A percentile compares a stretch with the other conserved stretches of the same genome.
Evolutionary conservation across 805 yeast genomes (phyloP).

Genomic region (Ogataea philodendri): DNA sequence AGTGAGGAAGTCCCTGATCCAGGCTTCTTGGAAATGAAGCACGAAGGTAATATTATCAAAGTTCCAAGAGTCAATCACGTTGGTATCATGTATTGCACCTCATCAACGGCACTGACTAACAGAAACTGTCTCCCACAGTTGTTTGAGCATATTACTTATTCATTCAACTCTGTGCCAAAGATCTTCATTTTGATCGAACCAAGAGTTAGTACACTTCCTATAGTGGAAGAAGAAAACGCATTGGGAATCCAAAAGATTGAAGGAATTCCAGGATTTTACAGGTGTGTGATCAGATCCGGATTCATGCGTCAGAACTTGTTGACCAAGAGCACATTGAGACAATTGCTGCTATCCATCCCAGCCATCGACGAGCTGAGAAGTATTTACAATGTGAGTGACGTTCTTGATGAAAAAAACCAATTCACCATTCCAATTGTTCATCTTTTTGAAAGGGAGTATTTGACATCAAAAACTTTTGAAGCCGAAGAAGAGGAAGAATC

Average conservation of each 20-base stretch:
- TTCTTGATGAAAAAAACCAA: constrained; percentile 8
- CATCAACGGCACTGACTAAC: constrained; percentile 36
- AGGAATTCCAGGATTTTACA: constrained; percentile 43
- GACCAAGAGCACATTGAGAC: constrained; percentile 21
- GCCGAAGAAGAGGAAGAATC: constrained; percentile 5
- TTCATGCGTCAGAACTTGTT: constrained; percentile 41
- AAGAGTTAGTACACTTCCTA: constrained; percentile 43
- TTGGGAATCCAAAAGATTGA: constrained; percentile 40
- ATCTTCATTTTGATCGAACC: constrained; percentile 44
- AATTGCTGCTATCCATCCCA: constrained; percentile 19
- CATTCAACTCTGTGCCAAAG: constrained; percentile 44
- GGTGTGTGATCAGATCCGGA: constrained; percentile 49
- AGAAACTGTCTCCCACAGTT: constrained; percentile 47
- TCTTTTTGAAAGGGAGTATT: constrained; percentile 27
- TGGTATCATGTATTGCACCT: constrained; percentile 42
- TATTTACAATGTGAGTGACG: constrained; percentile 10
- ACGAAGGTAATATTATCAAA: constrained; percentile 8
- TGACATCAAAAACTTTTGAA: constrained; percentile 15
- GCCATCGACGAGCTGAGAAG: constrained; percentile 13
- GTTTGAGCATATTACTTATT: constrained; percentile 36
- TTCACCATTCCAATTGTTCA: constrained; percentile 27
- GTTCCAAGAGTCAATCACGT: constrained; percentile 36
- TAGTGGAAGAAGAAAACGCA: constrained; percentile 40
- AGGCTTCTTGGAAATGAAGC: constrained; percentile 6
- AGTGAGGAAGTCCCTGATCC: constrained; percentile 6